Percentiles rank a stretch among this genome's conserved stretches.
Evolutionary conservation across 1,284 basidiomycete species (phyloP).

Genomic region (Irpex lacteus): DNA sequence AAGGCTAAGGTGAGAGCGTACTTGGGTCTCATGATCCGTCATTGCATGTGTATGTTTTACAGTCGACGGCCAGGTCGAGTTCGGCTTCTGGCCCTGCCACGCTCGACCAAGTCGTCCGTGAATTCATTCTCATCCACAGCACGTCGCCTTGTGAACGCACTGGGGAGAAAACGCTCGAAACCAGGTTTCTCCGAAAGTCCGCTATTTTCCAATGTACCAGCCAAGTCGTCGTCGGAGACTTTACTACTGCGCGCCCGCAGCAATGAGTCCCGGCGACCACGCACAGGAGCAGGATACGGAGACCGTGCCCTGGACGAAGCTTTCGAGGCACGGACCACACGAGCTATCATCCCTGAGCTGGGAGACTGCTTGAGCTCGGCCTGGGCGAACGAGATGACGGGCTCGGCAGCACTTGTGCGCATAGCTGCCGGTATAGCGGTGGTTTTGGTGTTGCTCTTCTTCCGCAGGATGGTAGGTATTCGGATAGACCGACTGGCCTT

Average conservation of each 20-base stretch:
- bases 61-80: conserved; percentile 9
- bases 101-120: conserved; percentile 14
- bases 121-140: conserved; percentile 14
- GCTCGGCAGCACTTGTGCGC: conserved; percentile 18
- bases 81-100: conserved; percentile 17
- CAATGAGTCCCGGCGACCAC: conserved; percentile 14
- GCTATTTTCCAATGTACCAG: conserved; percentile 12
- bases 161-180: conserved; percentile 16
- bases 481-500: background rate
- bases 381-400: conserved; percentile 20
- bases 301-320: conserved; percentile 11
- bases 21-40: background rate
- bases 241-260: conserved; percentile 7
- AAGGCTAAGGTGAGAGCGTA: background rate
- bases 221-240: conserved; percentile 18
- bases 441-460: conserved; percentile 6
- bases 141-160: conserved; percentile 7
- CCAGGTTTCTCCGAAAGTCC: conserved; percentile 15
- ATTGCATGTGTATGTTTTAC: background rate
- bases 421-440: conserved; percentile 6
- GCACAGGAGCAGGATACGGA: conserved; percentile 16
- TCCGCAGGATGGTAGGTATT: conserved; percentile 3
- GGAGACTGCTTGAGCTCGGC: conserved; percentile 15
- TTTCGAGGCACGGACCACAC: conserved; percentile 11
- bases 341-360: conserved; percentile 3